Base-by-base conservation (phyloP, 2,329 filamentous ascomycete genomes). In the Scedosporium minutisporum region DNA sequence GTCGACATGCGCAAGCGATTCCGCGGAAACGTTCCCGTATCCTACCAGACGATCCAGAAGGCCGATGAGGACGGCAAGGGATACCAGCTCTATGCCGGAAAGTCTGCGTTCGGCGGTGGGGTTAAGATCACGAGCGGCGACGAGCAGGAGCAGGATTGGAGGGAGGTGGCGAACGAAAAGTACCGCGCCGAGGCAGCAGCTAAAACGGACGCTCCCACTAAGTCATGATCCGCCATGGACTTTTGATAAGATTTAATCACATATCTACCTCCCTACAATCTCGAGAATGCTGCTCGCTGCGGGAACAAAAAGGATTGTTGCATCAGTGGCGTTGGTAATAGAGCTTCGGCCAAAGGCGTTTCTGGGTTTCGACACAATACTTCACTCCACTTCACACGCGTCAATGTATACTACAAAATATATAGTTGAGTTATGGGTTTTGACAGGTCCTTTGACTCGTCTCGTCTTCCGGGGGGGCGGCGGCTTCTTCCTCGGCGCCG, bases 1-100 rank as follows among this genome's bases (percentile, higher is more conserved):
- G 89, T 97, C 69, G 95, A 99, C 75, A 99, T 99, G 95, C 90
- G 95, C 74, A 97, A 97, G 79, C 89, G 95, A 41, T 97, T 99
- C 77, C 86, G 95, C 63, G 95, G 95, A 64, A 97, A 97, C 78
- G 86, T 91, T 74, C 92, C 95, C 62, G 87, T 96, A 67, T 81
- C 85, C 25, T 84, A 88, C 67, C 80, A 78, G 70, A 76, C 80
- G 64, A 77, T 86, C 69, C 81, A 86, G 71, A 81, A 87, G 67
- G 74, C 84, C 63, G 87, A 90, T 67, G 59, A 61, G n/a, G 78
- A 78, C 10, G 80, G 79, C 65, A 76, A 79, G 62, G 82, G 83
- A 3, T 84, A 87, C 71, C 87, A 95, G 78, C 75, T 96, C 67
- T 96, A 96, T 74, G 90, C 87, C 16, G 91, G 91, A 38, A 86